These are phyloP conservation scores for Bifiguratus adelaidae DNA, from an alignment of 192 early-diverging fungal genomes.

Conservation along the genomic window DNA sequence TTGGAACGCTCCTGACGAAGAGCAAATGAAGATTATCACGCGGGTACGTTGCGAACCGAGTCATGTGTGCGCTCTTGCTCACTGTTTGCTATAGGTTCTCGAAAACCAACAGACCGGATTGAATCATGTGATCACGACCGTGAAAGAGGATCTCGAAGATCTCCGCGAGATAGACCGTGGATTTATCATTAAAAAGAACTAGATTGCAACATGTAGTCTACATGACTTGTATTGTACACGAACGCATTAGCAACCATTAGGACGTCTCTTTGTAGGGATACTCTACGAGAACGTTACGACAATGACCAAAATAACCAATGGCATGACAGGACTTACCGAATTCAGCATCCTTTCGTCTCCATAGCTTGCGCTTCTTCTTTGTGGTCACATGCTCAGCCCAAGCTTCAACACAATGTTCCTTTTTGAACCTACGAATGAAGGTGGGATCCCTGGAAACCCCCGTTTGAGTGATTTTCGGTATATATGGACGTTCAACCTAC, in stretches of 20 bases:
- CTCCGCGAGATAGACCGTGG: too few species aligned
- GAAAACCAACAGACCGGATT: too few species aligned
- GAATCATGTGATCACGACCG: too few species aligned
- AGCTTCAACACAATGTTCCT: slow-evolving; percentile 64
- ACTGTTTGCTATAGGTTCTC: too few species aligned
- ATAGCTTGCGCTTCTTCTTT: slow-evolving; percentile 73
- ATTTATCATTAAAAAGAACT: too few species aligned
- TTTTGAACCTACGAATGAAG: slow-evolving; percentile 83
- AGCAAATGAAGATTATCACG: slow-evolving; percentile 42
- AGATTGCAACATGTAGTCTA: too few species aligned
- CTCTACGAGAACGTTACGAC: slow-evolving; percentile 6
- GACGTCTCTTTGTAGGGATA: slow-evolving; percentile 17
- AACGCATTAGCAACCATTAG: too few species aligned
- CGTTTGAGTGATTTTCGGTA: background rate
- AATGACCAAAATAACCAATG: too few species aligned
- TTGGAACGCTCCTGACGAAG: slow-evolving; percentile 43
- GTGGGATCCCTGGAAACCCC: slow-evolving; percentile 62
- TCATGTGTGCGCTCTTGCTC: too few species aligned
- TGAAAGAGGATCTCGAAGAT: too few species aligned
- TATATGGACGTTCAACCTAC: slow-evolving; percentile 25
- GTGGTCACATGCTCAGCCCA: slow-evolving; percentile 64
- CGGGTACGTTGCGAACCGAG: too few species aligned
- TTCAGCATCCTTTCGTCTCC: slow-evolving; percentile 63
- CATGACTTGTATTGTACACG: too few species aligned
- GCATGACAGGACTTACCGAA: slow-evolving; percentile 19